Evolutionary conservation across 495 filamentous ascomycete genomes (phyloP).

Genomic region (Paragyromitra xinjiangensis): DNA sequence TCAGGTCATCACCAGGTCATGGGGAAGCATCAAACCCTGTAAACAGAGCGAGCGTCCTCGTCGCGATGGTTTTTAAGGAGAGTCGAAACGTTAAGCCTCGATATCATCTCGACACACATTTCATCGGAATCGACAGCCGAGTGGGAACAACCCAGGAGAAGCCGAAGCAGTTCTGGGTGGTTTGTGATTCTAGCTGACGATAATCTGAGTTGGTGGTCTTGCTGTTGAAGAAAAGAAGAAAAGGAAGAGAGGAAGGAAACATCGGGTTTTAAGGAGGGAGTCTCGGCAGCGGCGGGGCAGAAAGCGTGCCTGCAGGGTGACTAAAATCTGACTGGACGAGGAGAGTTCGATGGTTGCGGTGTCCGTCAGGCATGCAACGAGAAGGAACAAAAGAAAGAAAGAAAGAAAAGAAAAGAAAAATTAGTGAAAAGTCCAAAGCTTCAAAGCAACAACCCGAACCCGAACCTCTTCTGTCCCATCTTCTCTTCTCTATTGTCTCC

Average conservation of each 20-base stretch:
- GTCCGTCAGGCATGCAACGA: slow-evolving; percentile 20
- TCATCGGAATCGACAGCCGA: slow-evolving; percentile 86
- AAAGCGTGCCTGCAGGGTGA: slow-evolving; percentile 38
- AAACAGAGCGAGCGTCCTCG: slow-evolving; percentile 74
- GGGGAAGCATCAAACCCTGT: slow-evolving; percentile 71
- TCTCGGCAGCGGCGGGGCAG: slow-evolving; percentile 27
- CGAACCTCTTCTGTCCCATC: slow-evolving; percentile 7
- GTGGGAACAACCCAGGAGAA: slow-evolving; percentile 61
- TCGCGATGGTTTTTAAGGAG: slow-evolving; percentile 99
- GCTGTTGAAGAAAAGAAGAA: slow-evolving; percentile 64
- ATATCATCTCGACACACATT: slow-evolving; percentile 78
- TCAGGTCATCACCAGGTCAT: slow-evolving; percentile 99
- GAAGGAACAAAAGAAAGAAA: slow-evolving; percentile 43
- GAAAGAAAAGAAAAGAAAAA: slow-evolving; percentile 50
- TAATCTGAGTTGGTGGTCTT: slow-evolving; percentile 97
- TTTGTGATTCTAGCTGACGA: slow-evolving; percentile 70
- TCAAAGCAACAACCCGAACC: slow-evolving; percentile 21
- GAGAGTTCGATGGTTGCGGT: background rate
- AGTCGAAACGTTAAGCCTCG: slow-evolving; percentile 64
- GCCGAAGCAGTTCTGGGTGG: slow-evolving; percentile 20
- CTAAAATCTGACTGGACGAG: slow-evolving; percentile 42
- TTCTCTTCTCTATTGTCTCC: slow-evolving; percentile 1
- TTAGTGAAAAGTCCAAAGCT: background rate
- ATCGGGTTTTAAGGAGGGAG: slow-evolving; percentile 23
- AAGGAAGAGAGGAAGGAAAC: slow-evolving; percentile 58